Evolutionary conservation across 2,329 filamentous ascomycete genomes (phyloP), one percentile per base, ranked within the genome.

Genomic region (Dothidotthia symphoricarpi): DNA sequence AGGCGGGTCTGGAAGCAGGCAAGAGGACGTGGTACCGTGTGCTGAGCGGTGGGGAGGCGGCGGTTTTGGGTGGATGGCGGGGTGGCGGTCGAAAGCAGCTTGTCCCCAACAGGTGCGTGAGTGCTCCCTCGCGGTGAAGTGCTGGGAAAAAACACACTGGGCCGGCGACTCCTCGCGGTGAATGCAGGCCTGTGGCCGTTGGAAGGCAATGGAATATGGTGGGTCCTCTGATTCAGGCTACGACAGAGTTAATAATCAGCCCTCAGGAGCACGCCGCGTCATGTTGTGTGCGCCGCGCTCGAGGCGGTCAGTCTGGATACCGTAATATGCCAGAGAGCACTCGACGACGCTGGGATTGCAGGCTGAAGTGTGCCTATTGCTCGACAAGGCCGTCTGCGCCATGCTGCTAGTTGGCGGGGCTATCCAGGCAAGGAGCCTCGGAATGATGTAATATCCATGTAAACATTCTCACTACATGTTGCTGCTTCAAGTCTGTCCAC

Each of bases 21-120:
- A 61, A 56, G 53, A 58, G 55, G 43, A 42, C 24, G 63, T 66
- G 40, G 55, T 52, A 63, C 59, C 55, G 57, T 53, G 57, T 51
- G 54, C 38, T 31, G 50, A 43, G 34, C 28, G 34, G 32, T 34
- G 46, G 16, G 22, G 17, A 31, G 30, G 31, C 19, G 33, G 28
- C 14, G 41, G 32, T 49, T 39, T 45, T 35, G 43, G 47, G 47
- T 34, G 43, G 49, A 41, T 34, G 46, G 56, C 31, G 56, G 46
- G 44, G 49, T 36, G 36, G 31, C 41, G 37, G 30, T 36, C 26
- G 29, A 45, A 51, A 47, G 48, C 51, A 44, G 45, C 45, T 39
- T 28, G 34, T 31, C 43, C 54, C 44, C 39, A 45, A 52, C 40
- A 34, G 24, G 43, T 41, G 39, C 34, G 39, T 26, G 42, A 28